Evolutionary conservation across 2,329 filamentous ascomycete species (phyloP).

Genomic region (Dactylellina sp.): DNA sequence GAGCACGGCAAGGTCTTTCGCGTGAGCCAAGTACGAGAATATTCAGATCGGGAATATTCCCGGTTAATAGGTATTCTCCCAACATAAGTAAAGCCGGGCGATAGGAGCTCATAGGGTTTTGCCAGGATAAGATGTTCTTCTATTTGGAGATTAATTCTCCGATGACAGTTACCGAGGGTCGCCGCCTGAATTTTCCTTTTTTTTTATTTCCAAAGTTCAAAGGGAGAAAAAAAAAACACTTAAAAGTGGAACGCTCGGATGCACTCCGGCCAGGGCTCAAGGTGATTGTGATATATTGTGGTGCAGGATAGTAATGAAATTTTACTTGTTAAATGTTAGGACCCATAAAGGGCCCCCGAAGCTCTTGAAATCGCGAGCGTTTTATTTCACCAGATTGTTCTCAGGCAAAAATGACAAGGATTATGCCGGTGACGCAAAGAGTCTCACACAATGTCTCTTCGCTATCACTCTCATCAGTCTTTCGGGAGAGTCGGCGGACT

Average conservation of each 20-base stretch:
- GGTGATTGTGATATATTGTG: too few relatives aligned
- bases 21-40: not conserved
- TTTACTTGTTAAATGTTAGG: too few relatives aligned
- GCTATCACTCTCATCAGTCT: not conserved
- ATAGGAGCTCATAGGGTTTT: too few relatives aligned
- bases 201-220: not conserved
- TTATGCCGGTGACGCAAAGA: slow-evolving; percentile 12
- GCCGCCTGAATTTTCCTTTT: not conserved
- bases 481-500: not conserved
- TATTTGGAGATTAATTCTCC: slow-evolving; percentile 43
- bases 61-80: slow-evolving; percentile 16
- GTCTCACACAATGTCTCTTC: slow-evolving; percentile 3
- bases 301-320: too few relatives aligned
- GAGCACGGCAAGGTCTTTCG: slow-evolving; percentile 29
- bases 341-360: too few relatives aligned
- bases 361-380: not conserved
- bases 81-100: not conserved
- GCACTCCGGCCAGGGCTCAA: too few relatives aligned
- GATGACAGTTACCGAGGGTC: not conserved
- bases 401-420: not conserved
- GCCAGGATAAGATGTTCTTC: too few relatives aligned
- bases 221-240: too few relatives aligned
- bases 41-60: slow-evolving; percentile 18
- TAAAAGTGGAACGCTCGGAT: too few relatives aligned
- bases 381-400: not conserved